Evolutionary conservation across 2,329 filamentous ascomycete species (phyloP).

Genomic region (Paraphaeosphaeria minitans): DNA sequence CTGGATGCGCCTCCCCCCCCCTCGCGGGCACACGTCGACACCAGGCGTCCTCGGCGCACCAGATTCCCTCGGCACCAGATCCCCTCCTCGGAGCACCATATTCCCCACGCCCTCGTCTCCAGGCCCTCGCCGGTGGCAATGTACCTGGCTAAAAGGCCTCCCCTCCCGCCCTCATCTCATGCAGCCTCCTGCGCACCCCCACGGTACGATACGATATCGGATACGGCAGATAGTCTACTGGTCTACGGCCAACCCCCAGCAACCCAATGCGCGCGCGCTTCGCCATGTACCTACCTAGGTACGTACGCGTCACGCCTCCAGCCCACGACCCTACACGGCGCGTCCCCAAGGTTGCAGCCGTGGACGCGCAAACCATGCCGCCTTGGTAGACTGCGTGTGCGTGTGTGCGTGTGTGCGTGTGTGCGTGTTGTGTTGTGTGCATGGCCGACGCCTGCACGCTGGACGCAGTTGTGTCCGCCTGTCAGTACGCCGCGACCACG

Average conservation of each 20-base stretch:
- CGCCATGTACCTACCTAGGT: no score
- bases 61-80: no score
- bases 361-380: neutral
- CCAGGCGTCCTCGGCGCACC: neutral
- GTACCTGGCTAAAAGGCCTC: conserved; percentile 6
- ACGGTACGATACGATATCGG: neutral
- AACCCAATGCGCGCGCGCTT: neutral
- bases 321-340: neutral
- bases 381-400: neutral
- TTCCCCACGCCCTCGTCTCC: neutral
- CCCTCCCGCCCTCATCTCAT: neutral
- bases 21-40: neutral
- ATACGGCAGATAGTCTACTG: no score
- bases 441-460: neutral
- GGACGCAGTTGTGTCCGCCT: neutral
- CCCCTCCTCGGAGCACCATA: no score
- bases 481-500: neutral
- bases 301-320: neutral
- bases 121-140: neutral
- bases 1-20: no score
- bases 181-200: neutral
- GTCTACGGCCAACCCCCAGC: neutral
- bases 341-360: neutral
- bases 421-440: no score
- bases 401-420: no score